Conservation (phyloP, 1,284 basidiomycete genomes). For the Boletus smithii region DNA sequence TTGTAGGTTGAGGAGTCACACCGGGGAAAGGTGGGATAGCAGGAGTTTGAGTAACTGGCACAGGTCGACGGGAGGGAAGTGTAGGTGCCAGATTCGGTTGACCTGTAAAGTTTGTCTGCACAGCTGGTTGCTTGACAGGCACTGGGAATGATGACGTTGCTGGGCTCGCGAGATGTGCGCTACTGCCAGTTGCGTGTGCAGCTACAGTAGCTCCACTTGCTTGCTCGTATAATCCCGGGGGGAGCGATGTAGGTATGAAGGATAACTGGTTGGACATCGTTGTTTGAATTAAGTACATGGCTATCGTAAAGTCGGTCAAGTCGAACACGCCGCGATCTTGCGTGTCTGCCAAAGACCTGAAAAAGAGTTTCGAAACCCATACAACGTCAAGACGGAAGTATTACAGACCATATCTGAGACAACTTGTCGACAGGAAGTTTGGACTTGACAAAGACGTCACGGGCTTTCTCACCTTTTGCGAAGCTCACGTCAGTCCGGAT, state of each 20-base stretch:
- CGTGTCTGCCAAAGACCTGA: conserved; percentile 91
- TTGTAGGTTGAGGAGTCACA: conserved; percentile 26
- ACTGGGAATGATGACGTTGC: conserved; percentile 39
- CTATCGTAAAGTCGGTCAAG: conserved; percentile 90
- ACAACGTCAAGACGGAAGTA: background rate
- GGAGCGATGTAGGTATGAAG: conserved; percentile 74
- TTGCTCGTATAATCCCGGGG: conserved; percentile 90
- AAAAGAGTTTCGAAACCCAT: conserved; percentile 8
- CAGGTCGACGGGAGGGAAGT: conserved; percentile 23
- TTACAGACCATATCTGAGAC: conserved; percentile 85
- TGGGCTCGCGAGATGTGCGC: conserved; percentile 53
- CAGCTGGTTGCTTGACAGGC: conserved; percentile 26
- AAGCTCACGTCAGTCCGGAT: conserved; percentile 11
- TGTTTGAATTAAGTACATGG: conserved; percentile 94
- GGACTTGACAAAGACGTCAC: conserved; percentile 92
- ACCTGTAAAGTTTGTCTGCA: conserved; percentile 67
- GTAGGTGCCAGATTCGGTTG: conserved; percentile 32
- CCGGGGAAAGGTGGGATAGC: conserved; percentile 25
- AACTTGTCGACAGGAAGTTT: conserved; percentile 88
- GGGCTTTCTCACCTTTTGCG: conserved; percentile 80
- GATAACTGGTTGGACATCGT: conserved; percentile 81
- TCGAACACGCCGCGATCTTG: conserved; percentile 90
- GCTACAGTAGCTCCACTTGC: conserved; percentile 55
- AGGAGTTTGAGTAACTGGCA: conserved; percentile 16
- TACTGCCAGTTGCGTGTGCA: conserved; percentile 60